These are phyloP conservation scores for Gonium pectorale DNA, from an alignment of 139 green algal genomes.

Conservation along the genomic window DNA sequence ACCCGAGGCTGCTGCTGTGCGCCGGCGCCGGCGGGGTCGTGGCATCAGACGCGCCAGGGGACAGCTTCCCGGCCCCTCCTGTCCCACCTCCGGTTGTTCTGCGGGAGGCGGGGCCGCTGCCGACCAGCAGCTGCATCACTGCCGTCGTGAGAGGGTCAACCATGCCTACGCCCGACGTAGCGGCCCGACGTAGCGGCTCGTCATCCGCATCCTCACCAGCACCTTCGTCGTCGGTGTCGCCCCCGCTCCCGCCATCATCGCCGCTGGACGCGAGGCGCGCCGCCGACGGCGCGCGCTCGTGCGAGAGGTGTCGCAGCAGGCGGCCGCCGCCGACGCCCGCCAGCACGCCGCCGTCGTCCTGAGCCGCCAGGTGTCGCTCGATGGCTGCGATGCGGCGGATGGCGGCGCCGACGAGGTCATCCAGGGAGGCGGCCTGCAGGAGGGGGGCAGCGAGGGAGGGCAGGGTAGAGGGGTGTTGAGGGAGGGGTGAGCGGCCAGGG, in stretches of 20 bases:
- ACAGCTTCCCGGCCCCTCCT: no score
- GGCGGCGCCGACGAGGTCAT: neutral
- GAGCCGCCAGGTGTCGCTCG: conserved; percentile 1
- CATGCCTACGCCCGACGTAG: no score
- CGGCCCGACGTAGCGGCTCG: no score
- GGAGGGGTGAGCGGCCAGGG: neutral
- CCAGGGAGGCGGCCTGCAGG: neutral
- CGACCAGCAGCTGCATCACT: neutral
- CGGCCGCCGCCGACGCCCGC: no score
- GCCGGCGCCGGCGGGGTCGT: no score
- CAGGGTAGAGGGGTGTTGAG: no score
- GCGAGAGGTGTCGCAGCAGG: neutral
- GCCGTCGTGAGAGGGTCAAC: neutral
- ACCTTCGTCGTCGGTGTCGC: neutral
- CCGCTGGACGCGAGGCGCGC: no score
- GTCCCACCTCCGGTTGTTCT: neutral
- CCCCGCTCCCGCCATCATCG: neutral
- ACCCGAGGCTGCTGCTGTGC: no score
- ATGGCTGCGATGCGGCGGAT: conserved; percentile 18
- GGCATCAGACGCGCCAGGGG: no score
- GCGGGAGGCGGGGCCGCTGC: neutral
- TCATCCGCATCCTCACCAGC: neutral
- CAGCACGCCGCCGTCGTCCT: conserved; percentile 2
- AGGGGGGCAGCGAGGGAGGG: neutral
- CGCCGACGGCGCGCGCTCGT: neutral